Evolutionary conservation across 805 yeast genomes (phyloP), one percentile per base, ranked within the genome.

Genomic region (Maudiozyma saulgeensis): DNA sequence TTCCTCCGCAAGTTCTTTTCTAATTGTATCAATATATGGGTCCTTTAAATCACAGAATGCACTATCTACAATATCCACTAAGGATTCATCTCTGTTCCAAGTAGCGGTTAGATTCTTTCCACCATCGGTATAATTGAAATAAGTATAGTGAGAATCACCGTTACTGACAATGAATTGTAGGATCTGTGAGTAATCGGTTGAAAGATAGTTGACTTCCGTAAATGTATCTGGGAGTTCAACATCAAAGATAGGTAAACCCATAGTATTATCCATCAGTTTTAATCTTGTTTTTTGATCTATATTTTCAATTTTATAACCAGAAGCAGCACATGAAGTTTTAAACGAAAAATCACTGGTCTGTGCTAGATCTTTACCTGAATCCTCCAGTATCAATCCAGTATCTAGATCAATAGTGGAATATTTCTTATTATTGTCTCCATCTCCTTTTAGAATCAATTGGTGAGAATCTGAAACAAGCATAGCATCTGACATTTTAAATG

Each of bases 51-150:
- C 57, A 15, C 63, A 48, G 40, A 59, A 55, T 0, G 59, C 49
- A 43, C 67, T 64, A n/a, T 72, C 72, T 6, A 58, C 56, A 3
- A 74, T 64, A 31, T 68, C 55, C 4, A 72, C 61, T 4, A 74
- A 50, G 0, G 77, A 70, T 54, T 70, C 75, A 57, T 77, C 79
- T 51, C 70, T 67, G 2, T 48, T 26, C 82, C 82, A 78, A 9
- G 47, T 38, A 6, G 31, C 40, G 1, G 45, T 23, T 5, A 63
- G 16, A 6, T 47, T 43, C 3, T 32, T 13, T 28, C 25, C 50
- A 2, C 67, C 68, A 45, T 67, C 48, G 47, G 40, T 52, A 50
- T 28, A 52, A 55, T 19, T 52, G 50, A 47, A 55, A 61, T 35
- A 55, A 25, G 40, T 52, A 56, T 28, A 62, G 6, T 54, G 41